Percentiles rank a stretch among this genome's conserved stretches.
These are phyloP conservation scores for Kitagawia praeruptora DNA, from an alignment of 129 eudicot genomes.

Conservation along the genomic window DNA sequence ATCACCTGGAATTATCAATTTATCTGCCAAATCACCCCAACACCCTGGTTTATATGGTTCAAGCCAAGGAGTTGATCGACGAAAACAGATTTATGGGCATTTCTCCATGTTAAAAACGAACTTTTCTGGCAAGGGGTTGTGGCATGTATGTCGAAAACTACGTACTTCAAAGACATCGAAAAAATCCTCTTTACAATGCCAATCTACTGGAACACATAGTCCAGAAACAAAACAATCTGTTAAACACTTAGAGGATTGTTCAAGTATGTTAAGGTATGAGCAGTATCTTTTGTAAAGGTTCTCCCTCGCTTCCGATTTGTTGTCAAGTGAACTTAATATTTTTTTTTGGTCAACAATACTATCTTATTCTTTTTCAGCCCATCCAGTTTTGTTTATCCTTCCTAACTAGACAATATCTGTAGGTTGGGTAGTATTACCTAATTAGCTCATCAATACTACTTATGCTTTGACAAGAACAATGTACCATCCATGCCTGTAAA, in stretches of 20 bases:
- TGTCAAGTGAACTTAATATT: neutral
- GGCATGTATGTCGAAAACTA: slow-evolving; percentile 22
- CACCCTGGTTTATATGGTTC: slow-evolving; percentile 37
- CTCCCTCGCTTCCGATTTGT: neutral
- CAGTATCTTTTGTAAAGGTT: slow-evolving; percentile 1
- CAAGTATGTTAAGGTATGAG: slow-evolving; percentile 54
- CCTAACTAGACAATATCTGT: neutral
- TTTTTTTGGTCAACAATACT: neutral
- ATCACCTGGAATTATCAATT: slow-evolving; percentile 53
- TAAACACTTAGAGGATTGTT: slow-evolving; percentile 34
- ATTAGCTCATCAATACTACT: slow-evolving; percentile 4
- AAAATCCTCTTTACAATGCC: slow-evolving; percentile 44
- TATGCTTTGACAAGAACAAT: neutral
- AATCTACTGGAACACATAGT: slow-evolving; percentile 47
- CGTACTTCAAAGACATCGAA: slow-evolving; percentile 13
- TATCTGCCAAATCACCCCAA: slow-evolving; percentile 52
- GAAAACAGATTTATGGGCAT: slow-evolving; percentile 32
- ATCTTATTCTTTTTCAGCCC: neutral
- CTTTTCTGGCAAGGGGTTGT: slow-evolving; percentile 21
- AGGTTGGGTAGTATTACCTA: neutral
- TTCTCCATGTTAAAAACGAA: slow-evolving; percentile 30
- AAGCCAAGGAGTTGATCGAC: slow-evolving; percentile 32
- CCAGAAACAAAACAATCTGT: slow-evolving; percentile 51
- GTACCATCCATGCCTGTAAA: slow-evolving; percentile 1
- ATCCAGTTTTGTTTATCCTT: neutral